Conservation (phyloP, 2,329 filamentous ascomycete species). For the Monosporascus cannonballus region DNA sequence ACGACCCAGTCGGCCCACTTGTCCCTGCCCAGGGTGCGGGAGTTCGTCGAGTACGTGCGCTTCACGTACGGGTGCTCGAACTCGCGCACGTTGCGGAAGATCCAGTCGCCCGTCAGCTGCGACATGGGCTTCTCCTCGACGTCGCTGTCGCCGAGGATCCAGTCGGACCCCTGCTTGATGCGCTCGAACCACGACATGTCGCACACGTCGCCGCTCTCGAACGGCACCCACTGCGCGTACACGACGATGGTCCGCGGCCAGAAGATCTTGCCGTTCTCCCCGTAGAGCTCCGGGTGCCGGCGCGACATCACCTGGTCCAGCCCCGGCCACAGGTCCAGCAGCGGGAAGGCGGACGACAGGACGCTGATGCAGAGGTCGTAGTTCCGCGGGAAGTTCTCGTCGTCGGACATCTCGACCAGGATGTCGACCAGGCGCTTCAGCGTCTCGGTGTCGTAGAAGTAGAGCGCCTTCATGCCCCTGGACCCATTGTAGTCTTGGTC, state of each 20-base stretch:
- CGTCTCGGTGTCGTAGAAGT: conserved; percentile 31
- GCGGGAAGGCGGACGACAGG: conserved; percentile 33
- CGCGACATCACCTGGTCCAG: conserved; percentile 29
- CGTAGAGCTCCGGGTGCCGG: conserved; percentile 30
- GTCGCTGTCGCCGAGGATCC: conserved; percentile 26
- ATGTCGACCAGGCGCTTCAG: conserved; percentile 32
- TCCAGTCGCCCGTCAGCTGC: conserved; percentile 36
- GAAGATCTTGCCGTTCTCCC: conserved; percentile 27
- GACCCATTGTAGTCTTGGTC: conserved; percentile 34
- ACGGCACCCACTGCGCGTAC: conserved; percentile 43
- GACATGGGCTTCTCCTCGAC: conserved; percentile 38
- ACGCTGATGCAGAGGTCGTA: conserved; percentile 43
- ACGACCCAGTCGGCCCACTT: conserved; percentile 34
- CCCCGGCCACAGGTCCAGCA: conserved; percentile 28
- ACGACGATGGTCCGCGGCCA: conserved; percentile 37
- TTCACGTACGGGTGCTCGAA: conserved; percentile 44
- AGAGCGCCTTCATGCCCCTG: conserved; percentile 35
- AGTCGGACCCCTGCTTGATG: conserved; percentile 32
- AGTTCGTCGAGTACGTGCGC: conserved; percentile 37
- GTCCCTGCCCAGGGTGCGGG: conserved; percentile 31
- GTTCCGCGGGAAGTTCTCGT: conserved; percentile 35
- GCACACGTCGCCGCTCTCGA: conserved; percentile 28
- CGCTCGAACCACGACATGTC: conserved; percentile 26
- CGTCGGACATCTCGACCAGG: conserved; percentile 38
- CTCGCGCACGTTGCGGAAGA: conserved; percentile 39